Percentiles rank a stretch among this genome's conserved stretches.
These are phyloP conservation scores for Gaeumannomyces tritici DNA, from an alignment of 2,329 filamentous ascomycete genomes.

Conservation along the genomic window DNA sequence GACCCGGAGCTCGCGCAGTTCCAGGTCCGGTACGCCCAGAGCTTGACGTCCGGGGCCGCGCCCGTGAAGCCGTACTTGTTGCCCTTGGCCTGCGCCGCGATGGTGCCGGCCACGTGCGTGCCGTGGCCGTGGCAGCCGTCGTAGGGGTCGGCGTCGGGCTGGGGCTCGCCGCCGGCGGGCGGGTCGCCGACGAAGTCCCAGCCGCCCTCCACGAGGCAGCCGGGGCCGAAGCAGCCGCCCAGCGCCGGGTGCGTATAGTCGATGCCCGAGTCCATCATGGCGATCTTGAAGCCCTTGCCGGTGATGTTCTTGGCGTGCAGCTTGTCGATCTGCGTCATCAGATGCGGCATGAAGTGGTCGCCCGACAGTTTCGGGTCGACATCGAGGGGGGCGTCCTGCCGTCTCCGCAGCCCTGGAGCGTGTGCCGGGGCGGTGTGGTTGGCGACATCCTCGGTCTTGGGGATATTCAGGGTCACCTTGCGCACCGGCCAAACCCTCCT, in stretches of 20 bases:
- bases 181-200: slow-evolving; percentile 15
- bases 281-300: slow-evolving; percentile 9
- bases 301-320: slow-evolving; percentile 9
- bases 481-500: neutral
- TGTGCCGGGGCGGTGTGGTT: neutral
- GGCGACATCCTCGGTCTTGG: neutral
- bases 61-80: slow-evolving; percentile 10
- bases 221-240: slow-evolving; percentile 13
- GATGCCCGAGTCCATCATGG: slow-evolving; percentile 9
- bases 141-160: slow-evolving; percentile 12
- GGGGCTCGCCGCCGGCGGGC: neutral
- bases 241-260: slow-evolving; percentile 15
- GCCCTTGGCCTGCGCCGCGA: slow-evolving; percentile 11
- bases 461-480: neutral
- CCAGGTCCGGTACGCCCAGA: slow-evolving; percentile 15
- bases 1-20: slow-evolving; percentile 10
- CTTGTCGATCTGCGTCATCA: slow-evolving; percentile 10
- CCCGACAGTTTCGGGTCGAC: neutral
- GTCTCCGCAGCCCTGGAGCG: neutral
- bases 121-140: slow-evolving; percentile 13
- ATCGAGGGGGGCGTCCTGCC: neutral
- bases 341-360: slow-evolving; percentile 7
- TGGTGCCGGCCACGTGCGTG: slow-evolving; percentile 16
- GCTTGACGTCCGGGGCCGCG: slow-evolving; percentile 14
- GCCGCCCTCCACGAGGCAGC: slow-evolving; percentile 12